phyloP scores from a whole-genome alignment of 1,139 yeast species.

The Debaryomyces sp. region DNA sequence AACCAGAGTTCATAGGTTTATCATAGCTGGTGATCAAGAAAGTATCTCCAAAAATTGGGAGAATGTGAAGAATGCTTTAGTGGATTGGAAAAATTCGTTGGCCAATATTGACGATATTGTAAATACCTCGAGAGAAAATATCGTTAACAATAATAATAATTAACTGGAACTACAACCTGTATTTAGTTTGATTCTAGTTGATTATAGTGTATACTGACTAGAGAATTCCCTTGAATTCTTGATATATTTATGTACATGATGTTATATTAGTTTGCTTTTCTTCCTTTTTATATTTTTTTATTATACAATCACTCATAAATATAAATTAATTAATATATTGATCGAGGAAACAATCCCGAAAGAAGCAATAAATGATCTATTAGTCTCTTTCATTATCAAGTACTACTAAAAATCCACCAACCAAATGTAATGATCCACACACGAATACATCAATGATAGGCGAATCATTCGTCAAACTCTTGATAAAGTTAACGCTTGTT shows the following conservation, averaged over 20 bases:
- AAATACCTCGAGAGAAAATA: constrained; percentile 47
- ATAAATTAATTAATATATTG: not conserved
- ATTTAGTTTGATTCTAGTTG: not conserved
- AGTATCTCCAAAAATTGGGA: constrained; percentile 35
- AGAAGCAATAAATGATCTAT: not conserved
- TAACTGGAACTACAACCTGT: not conserved
- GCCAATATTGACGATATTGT: constrained; percentile 47
- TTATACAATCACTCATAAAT: constrained; percentile 3
- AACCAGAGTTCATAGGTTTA: constrained; percentile 46
- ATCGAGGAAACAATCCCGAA: not conserved
- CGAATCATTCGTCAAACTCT: constrained; percentile 41
- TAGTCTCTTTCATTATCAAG: constrained; percentile 54
- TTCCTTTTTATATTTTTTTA: not conserved
- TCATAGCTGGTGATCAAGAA: constrained; percentile 42
- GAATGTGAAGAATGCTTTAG: constrained; percentile 37
- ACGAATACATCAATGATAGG: constrained; percentile 72
- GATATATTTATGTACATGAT: not conserved
- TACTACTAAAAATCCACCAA: constrained; percentile 91
- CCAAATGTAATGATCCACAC: constrained; percentile 91
- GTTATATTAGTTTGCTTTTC: constrained; percentile 1
- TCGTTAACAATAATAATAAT: constrained; percentile 32
- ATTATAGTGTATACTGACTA: not conserved
- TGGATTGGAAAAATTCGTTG: constrained; percentile 45
- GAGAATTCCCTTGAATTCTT: not conserved
- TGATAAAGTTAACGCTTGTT: constrained; percentile 60